A percentile compares a stretch with the other conserved stretches of the same genome.
Evolutionary conservation across 345 rosid genomes (phyloP).

Genomic region (Gynandropsis gynandra): DNA sequence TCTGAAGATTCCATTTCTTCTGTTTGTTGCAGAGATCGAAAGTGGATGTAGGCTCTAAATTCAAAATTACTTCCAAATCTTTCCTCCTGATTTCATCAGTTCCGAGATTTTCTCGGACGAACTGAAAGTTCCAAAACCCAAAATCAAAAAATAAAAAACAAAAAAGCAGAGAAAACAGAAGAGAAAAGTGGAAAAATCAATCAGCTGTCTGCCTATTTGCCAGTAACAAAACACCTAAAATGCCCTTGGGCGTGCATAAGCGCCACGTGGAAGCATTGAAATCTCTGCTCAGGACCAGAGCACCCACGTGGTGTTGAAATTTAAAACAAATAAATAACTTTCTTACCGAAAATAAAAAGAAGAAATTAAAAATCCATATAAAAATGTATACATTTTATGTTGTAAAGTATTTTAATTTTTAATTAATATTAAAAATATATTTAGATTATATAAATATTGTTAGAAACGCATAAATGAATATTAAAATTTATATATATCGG

Average conservation of each 20-base stretch:
- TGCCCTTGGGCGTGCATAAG: slow-evolving; percentile 15
- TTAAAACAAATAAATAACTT: too few relatives aligned
- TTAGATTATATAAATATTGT: too few relatives aligned
- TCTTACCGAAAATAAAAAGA: too few relatives aligned
- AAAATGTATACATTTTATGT: too few relatives aligned
- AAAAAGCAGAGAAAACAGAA: not conserved
- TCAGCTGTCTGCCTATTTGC: slow-evolving; percentile 10
- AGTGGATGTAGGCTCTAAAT: not conserved
- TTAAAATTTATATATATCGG: too few relatives aligned
- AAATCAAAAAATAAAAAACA: slow-evolving; percentile 11
- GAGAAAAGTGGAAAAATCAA: not conserved
- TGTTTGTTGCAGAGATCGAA: not conserved
- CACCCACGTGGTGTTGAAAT: slow-evolving; percentile 18
- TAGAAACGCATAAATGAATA: too few relatives aligned
- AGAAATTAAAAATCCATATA: too few relatives aligned
- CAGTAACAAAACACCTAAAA: slow-evolving; percentile 14
- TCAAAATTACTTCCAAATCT: not conserved
- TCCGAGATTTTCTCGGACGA: slow-evolving; percentile 17
- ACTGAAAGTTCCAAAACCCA: too few relatives aligned
- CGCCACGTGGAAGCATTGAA: slow-evolving; percentile 21
- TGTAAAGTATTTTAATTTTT: too few relatives aligned
- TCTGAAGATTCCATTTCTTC: slow-evolving; percentile 21
- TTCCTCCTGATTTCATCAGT: too few relatives aligned
- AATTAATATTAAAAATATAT: too few relatives aligned
- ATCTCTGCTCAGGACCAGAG: slow-evolving; percentile 4